Evolutionary conservation across 2,329 filamentous ascomycete genomes (phyloP).

Genomic region (Pseudogymnoascus sp.): DNA sequence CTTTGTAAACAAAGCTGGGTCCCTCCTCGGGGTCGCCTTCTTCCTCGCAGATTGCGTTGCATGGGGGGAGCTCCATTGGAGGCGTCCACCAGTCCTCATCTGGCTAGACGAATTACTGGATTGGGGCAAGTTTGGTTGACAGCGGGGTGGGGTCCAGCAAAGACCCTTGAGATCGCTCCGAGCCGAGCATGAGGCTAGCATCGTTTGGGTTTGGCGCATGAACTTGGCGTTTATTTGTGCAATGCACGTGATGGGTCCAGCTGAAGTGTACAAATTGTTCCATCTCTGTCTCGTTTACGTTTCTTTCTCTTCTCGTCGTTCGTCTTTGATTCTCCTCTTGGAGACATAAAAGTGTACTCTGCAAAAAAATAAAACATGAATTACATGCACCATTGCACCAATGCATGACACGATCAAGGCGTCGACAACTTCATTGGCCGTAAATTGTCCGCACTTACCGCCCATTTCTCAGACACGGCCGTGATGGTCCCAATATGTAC

Average conservation of each 20-base stretch:
- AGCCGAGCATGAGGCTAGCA: background rate
- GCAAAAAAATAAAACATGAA: background rate
- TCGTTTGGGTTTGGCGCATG: background rate
- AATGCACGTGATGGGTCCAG: constrained; percentile 3
- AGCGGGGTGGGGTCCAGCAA: constrained; percentile 1
- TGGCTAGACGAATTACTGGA: background rate
- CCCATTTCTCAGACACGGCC: background rate
- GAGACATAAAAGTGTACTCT: no score
- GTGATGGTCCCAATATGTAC: background rate
- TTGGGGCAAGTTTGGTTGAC: background rate
- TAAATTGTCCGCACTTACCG: background rate
- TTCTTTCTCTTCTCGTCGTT: background rate
- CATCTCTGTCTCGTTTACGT: background rate
- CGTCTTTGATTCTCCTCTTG: background rate
- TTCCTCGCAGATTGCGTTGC: constrained; percentile 8
- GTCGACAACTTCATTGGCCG: background rate
- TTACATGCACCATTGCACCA: background rate
- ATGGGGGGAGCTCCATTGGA: constrained; percentile 7
- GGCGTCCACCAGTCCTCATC: background rate
- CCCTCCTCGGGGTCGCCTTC: background rate
- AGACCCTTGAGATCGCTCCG: constrained; percentile 8
- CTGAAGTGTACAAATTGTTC: background rate
- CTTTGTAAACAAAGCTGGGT: constrained; percentile 9
- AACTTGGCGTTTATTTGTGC: constrained; percentile 4
- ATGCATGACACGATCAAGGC: constrained; percentile 1